Base-by-base conservation (phyloP, 2,329 filamentous ascomycete species). In the Colletotrichum sp. region DNA sequence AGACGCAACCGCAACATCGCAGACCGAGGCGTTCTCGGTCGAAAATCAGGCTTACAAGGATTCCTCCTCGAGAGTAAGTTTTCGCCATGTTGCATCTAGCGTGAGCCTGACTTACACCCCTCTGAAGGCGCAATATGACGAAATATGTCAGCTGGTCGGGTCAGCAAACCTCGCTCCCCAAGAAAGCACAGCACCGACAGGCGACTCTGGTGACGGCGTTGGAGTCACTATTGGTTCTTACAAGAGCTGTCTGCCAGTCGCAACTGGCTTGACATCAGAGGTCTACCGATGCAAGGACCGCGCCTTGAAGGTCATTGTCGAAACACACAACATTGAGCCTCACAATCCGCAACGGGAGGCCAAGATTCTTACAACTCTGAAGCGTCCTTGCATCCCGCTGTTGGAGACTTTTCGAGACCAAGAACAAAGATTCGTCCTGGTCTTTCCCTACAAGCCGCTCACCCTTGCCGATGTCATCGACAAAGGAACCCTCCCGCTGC, bases 231-330 rank as follows among this genome's bases (percentile, higher is more conserved):
- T 93, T 73, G 92, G 92, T 11, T 32, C 83, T 7, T 93, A 92
- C 78, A 61, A 78, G 22, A 84, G 88, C 76, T 94, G 92, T 81
- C 84, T 86, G 30, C 88, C 89, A 78, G 81, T 93, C n/a, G 88
- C 88, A 62, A 87, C 88, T 78, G 97, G 97, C 25, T 88, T 96
- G 15, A 97, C 95, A 77, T 97, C 96, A 22, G 92, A 93, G 71
- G 92, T 99, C 67, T 99, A 96, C 86, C 93, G 93, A 80, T 92
- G 92, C 55, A 86, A 83, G 27, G 80, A 85, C 69, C 86, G 87
- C 22, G 97, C 96, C 3, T 87, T 99, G 65, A 99, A 99, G 83
- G 92, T 98, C 75, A 98, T 97, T 44, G 92, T 92, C 32, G 93
- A 95, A 36, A 93, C 93, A 49, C 88, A 90, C 70, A 92, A 94